Conservation (phyloP, 176 grass and related monocot genomes). For the Aegilops longissima region DNA sequence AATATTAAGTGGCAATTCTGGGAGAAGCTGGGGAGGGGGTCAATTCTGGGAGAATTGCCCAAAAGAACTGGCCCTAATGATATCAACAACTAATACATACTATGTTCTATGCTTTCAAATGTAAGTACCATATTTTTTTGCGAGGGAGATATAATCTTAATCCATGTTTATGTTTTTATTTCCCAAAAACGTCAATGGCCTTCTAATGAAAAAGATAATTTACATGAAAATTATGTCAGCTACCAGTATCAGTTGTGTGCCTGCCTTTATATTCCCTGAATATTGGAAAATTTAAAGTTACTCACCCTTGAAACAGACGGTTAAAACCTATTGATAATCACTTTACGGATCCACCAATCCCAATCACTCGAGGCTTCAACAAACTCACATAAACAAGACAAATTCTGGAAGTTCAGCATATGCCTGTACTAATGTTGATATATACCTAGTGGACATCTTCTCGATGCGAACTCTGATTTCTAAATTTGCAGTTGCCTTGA, state of each 20-base stretch:
- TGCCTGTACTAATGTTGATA: conserved; percentile 8
- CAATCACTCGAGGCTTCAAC: neutral
- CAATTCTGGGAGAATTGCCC: no score
- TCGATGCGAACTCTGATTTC: conserved; percentile 76
- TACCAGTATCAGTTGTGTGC: neutral
- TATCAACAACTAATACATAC: neutral
- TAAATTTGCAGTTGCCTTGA: conserved; percentile 67
- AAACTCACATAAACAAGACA: neutral
- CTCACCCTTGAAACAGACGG: neutral
- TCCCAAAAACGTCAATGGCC: neutral
- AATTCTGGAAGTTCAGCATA: neutral
- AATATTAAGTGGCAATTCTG: no score
- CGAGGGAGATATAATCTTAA: neutral
- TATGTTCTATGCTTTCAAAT: neutral
- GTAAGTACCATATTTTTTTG: neutral
- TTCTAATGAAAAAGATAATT: neutral
- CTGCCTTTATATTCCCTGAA: neutral
- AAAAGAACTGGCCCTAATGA: neutral
- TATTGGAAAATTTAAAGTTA: neutral
- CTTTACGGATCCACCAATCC: neutral
- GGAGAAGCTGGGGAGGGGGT: no score
- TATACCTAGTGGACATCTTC: conserved; percentile 88
- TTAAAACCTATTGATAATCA: neutral
- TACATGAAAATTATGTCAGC: neutral
- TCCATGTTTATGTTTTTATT: neutral